Evolutionary conservation across 1,139 yeast genomes (phyloP), one percentile per base, ranked within the genome.

Genomic region (Tardiomyces digboiensis): DNA sequence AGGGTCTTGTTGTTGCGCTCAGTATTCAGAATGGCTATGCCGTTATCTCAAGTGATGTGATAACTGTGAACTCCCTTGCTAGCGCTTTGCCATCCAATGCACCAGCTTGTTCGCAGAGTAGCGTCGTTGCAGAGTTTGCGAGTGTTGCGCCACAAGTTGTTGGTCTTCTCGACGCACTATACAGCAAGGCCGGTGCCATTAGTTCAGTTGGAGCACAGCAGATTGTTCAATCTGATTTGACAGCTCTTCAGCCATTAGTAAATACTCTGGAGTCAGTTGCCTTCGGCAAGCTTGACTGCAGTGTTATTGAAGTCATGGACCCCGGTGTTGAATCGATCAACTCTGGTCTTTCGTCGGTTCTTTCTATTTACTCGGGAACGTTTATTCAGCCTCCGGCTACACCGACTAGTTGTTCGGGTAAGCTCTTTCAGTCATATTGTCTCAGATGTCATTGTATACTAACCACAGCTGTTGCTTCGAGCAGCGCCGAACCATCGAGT

Each of bases 101-200:
- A n/a, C 8, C 33, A n/a, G 33, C 12, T 16, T 26, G 33, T 16
- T 16, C 12, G 33, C 33, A 26, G 33, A 13, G 16, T n/a, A 3
- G 16, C 7, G 13, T 39, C 21, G 22, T 23, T 18, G 10, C 18
- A 18, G 12, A 19, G 19, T 13, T 39, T 26, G 16, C 16, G 14
- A 12, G 16, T n/a, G 19, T 39, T 13, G 42, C 39, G 29, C 14
- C 21, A 16, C 18, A 42, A 19, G 41, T 45, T 33, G 21, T 39
- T 18, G 21, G 38, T 26, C 43, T 46, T 39, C 46, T 46, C 18
- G 29, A 36, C 23, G 46, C 36, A 20, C 43, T 46, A 20, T 18
- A 39, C 40, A 8, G 13, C 42, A 43, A 43, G 46, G 46, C 46
- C 22, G 12, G 21, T 20, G 46, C 41, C 44, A 43, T 46, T 37